Base-by-base conservation (phyloP, 306 rosid species). In the Trifolium fragiferum region DNA sequence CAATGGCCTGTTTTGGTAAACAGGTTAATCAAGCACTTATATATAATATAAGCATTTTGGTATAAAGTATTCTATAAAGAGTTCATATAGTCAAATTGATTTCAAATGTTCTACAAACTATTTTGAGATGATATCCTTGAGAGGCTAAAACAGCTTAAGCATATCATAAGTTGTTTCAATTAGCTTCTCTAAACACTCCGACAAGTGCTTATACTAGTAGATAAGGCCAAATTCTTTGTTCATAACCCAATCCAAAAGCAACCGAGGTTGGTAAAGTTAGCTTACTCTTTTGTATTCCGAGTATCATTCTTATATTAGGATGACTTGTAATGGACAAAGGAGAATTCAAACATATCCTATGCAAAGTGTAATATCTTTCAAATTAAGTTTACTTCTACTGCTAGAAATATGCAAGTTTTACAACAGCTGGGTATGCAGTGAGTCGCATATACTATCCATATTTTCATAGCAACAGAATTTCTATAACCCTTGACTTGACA, bases 361-460 rank as follows among this genome's bases (percentile, higher is more conserved):
- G 75, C 49, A 10, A 53, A 70, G 49, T 70, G 23, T 35, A 32
- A 70, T 21, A 69, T 16, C 12, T 21, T 55, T 53, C 35, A 20
- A 70, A 54, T 4, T 54, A 70, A 53, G 32, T 20, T 54, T 65
- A 54, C 38, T 59, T 14, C 20, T 19, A 12, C 50, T 3, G 49
- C 51, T 35, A 53, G 21, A 38, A 35, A 40, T 55, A 57, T 55
- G 23, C 19, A 72, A 55, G 41, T 38, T 21, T 20, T 21, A 57
- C 46, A 38, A 21, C 40, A 55, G 54, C 15, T 37, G 60, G 21
- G 14, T 53, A 35, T 20, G 66, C 54, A 21, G 11, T 57, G 6
- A 15, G 23, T 55, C 20, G 6, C 3, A 20, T 40, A 38, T 32
- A 8, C 19, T 21, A 38, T 38, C 40, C 54, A 23, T 72, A 55